These are phyloP conservation scores for Fusarium liriodendri DNA, from an alignment of 2,329 filamentous ascomycete genomes.

Conservation along the genomic window DNA sequence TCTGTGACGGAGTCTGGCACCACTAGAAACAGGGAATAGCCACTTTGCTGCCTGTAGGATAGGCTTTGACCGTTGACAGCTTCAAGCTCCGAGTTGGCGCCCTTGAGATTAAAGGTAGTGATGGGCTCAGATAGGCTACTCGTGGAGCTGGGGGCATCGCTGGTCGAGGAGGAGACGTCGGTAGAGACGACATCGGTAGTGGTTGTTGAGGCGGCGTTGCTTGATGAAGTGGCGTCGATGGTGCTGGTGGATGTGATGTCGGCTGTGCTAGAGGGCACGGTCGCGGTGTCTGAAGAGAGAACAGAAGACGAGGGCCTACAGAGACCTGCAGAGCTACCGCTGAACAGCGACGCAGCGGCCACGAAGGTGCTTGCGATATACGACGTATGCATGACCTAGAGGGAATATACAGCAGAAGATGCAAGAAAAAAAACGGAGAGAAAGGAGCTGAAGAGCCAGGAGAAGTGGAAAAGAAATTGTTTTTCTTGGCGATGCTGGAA, in stretches of 20 bases:
- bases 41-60: not conserved
- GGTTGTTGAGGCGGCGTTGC: not conserved
- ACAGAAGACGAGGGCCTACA: too few relatives aligned
- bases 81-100: not conserved
- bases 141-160: not conserved
- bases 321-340: too few relatives aligned
- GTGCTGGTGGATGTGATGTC: not conserved
- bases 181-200: not conserved
- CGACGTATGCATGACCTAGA: not conserved
- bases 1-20: not conserved
- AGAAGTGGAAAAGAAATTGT: not conserved
- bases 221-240: not conserved
- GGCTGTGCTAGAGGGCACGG: too few relatives aligned
- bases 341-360: too few relatives aligned
- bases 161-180: not conserved
- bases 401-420: not conserved
- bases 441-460: not conserved
- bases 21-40: not conserved
- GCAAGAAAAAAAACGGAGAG: not conserved
- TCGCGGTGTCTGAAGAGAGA: too few relatives aligned
- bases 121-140: not conserved
- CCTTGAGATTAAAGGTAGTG: not conserved
- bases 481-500: not conserved
- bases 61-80: not conserved
- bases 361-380: too few relatives aligned